phyloP scores from a whole-genome alignment of 2,329 filamentous ascomycete species.

The Aspergillus thermomutatus region DNA sequence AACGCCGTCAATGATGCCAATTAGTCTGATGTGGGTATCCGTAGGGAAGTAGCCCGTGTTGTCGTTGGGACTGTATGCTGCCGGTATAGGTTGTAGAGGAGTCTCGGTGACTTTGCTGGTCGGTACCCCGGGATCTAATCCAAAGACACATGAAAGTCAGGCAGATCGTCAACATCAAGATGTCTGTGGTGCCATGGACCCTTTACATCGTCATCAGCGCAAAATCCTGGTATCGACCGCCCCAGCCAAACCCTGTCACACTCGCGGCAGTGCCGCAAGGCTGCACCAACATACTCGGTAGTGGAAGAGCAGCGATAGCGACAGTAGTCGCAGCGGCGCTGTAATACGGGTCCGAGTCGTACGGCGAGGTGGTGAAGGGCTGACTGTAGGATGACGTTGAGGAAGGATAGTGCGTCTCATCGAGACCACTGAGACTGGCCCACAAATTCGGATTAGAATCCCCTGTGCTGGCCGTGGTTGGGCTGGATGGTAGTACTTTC shows the following conservation, averaged over 20 bases:
- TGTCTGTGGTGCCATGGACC: constrained; percentile 29
- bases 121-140: constrained; percentile 19
- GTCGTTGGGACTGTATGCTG: constrained; percentile 37
- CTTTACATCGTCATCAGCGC: constrained; percentile 71
- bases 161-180: constrained; percentile 24
- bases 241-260: constrained; percentile 77
- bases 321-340: constrained; percentile 72
- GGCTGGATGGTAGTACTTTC: constrained; percentile 87
- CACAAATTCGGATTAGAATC: constrained; percentile 73
- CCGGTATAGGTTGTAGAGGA: constrained; percentile 34
- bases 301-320: constrained; percentile 70
- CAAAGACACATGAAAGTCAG: constrained; percentile 23
- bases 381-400: constrained; percentile 77
- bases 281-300: constrained; percentile 81
- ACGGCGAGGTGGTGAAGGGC: constrained; percentile 67
- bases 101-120: constrained; percentile 12
- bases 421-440: constrained; percentile 68
- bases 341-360: constrained; percentile 65
- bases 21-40: constrained; percentile 41
- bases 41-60: constrained; percentile 34
- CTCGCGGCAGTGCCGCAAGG: constrained; percentile 77
- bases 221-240: constrained; percentile 76
- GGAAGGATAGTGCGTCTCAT: constrained; percentile 70
- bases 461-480: constrained; percentile 67
- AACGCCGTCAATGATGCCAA: constrained; percentile 56